Conservation (phyloP, 345 rosid species). For the Geranium rotundifolium region DNA sequence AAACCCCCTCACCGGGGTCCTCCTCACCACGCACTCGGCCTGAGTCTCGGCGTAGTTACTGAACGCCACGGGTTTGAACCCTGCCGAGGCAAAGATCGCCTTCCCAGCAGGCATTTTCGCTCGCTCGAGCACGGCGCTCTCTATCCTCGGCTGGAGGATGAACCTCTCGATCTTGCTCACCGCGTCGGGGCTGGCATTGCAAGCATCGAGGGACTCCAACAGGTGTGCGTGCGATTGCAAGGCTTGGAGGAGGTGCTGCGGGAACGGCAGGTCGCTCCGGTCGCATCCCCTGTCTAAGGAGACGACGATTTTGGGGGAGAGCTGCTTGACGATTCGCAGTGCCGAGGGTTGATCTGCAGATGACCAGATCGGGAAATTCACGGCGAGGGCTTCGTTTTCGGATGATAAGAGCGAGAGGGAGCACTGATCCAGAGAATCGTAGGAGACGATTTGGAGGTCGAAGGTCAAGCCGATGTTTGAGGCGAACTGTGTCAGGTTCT, state of each 20-base stretch:
- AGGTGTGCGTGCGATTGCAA: constrained; percentile 50
- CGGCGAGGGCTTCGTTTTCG: constrained; percentile 53
- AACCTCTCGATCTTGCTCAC: constrained; percentile 79
- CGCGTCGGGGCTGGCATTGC: constrained; percentile 49
- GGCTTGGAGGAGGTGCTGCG: constrained; percentile 64
- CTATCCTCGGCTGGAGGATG: constrained; percentile 58
- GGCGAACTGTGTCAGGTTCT: constrained; percentile 61
- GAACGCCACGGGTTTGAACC: constrained; percentile 52
- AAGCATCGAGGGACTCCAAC: constrained; percentile 78
- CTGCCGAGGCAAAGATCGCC: constrained; percentile 53
- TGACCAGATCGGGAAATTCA: constrained; percentile 56
- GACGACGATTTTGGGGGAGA: constrained; percentile 69
- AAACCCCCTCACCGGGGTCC: constrained; percentile 64
- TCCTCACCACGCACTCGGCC: constrained; percentile 70
- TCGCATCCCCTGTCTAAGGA: constrained; percentile 77
- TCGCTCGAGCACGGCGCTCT: constrained; percentile 48
- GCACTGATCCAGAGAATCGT: constrained; percentile 43
- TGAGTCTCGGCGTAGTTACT: constrained; percentile 79
- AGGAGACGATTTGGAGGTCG: constrained; percentile 49
- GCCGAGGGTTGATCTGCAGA: constrained; percentile 42
- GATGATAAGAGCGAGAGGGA: constrained; percentile 22
- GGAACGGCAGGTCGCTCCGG: constrained; percentile 59
- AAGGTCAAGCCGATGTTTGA: constrained; percentile 53
- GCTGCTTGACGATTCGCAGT: constrained; percentile 59
- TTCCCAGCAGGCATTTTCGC: constrained; percentile 58